Base-by-base conservation (phyloP, 1,284 basidiomycete genomes). In the Trametes polyzona region DNA sequence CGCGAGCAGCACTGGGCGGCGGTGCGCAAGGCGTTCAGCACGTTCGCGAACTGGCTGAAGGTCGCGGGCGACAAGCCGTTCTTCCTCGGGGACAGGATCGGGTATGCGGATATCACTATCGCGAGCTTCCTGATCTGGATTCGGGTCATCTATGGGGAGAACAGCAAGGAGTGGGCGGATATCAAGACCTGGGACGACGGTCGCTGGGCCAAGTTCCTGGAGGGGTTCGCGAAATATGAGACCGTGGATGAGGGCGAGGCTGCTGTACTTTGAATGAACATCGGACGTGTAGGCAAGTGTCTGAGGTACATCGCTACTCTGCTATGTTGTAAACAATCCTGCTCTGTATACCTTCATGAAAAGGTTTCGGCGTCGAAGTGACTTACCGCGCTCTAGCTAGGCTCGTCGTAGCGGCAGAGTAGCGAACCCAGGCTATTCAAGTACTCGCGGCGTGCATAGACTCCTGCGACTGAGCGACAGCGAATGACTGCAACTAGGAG, bases 151-250 rank as follows among this genome's bases (percentile, higher is more conserved):
- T 65, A 69, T 32, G 75, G 74, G 0, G 70, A 73, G 47, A 74
- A 77, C 8, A 73, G 71, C 47, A 52, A 66, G 51, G 70, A 76
- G 58, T 81, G 79, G 78, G 66, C 65, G 61, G 69, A 71, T 23
- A 51, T 81, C 2, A 40, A 48, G 37, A 59, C 48, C 4, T 75
- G 72, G 73, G 63, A 76, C 58, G 70, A 67, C 7, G 78, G 78
- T 4, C 66, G 74, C 23, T 80, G 79, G 78, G 71, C 39, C 16
- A 65, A 53, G 47, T 66, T 75, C 12, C 41, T 74, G 41, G 71
- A 71, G 10, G 63, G 62, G 26, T 71, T 78, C 52, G 66, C 69
- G 48, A 61, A 67, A 42, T 76, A 73, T 58, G 71, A 64, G 39
- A 47, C 37, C 5, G 55, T 61, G 2, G 56, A 61, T n/a, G 49